These are phyloP conservation scores for Astraeus odoratus DNA, from an alignment of 768 basidiomycete genomes.

Conservation along the genomic window DNA sequence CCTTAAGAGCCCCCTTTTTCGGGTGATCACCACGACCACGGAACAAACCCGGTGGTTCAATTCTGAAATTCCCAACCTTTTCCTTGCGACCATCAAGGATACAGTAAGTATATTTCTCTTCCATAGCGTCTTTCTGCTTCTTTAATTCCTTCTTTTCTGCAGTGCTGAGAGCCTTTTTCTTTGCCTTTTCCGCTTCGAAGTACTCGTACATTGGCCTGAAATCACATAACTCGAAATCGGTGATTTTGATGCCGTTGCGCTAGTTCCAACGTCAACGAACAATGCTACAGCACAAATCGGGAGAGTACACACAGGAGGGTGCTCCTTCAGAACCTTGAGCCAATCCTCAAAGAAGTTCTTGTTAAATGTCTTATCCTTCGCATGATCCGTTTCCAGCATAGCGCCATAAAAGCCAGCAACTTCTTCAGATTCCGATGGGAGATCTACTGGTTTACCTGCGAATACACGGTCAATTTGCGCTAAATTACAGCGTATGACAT, in stretches of 20 bases:
- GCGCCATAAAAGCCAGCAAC: slow-evolving; percentile 96
- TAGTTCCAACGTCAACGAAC: slow-evolving; percentile 21
- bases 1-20: slow-evolving; percentile 93
- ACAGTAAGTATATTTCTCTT: slow-evolving; percentile 80
- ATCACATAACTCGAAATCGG: slow-evolving; percentile 75
- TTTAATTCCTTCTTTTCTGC: slow-evolving; percentile 92
- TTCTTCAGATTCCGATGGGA: slow-evolving; percentile 86
- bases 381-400: slow-evolving; percentile 88
- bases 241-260: slow-evolving; percentile 72
- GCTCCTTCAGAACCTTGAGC: slow-evolving; percentile 62
- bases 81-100: slow-evolving; percentile 94
- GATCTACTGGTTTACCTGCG: slow-evolving; percentile 70
- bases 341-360: slow-evolving; percentile 96
- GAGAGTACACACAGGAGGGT: slow-evolving; percentile 68
- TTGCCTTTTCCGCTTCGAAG: slow-evolving; percentile 87
- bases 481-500: slow-evolving; percentile 8
- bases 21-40: slow-evolving; percentile 98
- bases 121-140: slow-evolving; percentile 74
- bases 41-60: slow-evolving; percentile 98
- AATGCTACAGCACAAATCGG: slow-evolving; percentile 3
- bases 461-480: slow-evolving; percentile 13
- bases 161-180: slow-evolving; percentile 78
- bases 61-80: slow-evolving; percentile 96
- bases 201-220: slow-evolving; percentile 93
- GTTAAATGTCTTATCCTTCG: slow-evolving; percentile 80